Evolutionary conservation across 129 eudicot genomes (phyloP).

Genomic region (Ambrosia artemisiifolia): DNA sequence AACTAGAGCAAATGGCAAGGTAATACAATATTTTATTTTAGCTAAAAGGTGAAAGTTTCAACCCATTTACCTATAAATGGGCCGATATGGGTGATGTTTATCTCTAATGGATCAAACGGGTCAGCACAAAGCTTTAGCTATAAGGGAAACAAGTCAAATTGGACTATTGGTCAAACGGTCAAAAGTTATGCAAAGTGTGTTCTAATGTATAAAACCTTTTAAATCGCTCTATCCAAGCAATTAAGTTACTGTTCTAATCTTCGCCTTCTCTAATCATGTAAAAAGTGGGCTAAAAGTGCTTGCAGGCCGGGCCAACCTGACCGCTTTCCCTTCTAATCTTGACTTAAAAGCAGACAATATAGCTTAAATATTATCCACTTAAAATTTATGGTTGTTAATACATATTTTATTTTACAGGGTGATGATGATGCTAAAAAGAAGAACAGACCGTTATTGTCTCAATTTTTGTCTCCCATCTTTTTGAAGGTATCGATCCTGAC

Average conservation of each 20-base stretch:
- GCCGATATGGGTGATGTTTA: background rate
- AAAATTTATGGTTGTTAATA: background rate
- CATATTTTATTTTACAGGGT: slow-evolving; percentile 37
- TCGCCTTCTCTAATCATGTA: background rate
- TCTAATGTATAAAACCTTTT: background rate
- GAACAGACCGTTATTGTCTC: slow-evolving; percentile 67
- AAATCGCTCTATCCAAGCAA: background rate
- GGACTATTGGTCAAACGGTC: background rate
- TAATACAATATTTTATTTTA: slow-evolving; percentile 18
- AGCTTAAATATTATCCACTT: background rate
- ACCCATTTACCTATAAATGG: background rate
- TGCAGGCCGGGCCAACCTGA: background rate
- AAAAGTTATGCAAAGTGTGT: background rate
- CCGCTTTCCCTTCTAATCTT: background rate
- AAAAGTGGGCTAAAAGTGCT: background rate
- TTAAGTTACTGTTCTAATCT: background rate
- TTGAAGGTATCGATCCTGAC: slow-evolving; percentile 49
- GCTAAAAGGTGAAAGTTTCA: background rate
- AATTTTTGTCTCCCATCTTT: slow-evolving; percentile 83
- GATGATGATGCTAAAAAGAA: slow-evolving; percentile 69
- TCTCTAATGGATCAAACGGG: background rate
- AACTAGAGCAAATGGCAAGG: slow-evolving; percentile 55
- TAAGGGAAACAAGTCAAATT: background rate
- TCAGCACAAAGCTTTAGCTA: background rate
- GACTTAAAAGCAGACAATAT: background rate